Evolutionary conservation across 495 filamentous ascomycete species (phyloP), one percentile per base, ranked within the genome.

Genomic region (Gamarada debralockiae): DNA sequence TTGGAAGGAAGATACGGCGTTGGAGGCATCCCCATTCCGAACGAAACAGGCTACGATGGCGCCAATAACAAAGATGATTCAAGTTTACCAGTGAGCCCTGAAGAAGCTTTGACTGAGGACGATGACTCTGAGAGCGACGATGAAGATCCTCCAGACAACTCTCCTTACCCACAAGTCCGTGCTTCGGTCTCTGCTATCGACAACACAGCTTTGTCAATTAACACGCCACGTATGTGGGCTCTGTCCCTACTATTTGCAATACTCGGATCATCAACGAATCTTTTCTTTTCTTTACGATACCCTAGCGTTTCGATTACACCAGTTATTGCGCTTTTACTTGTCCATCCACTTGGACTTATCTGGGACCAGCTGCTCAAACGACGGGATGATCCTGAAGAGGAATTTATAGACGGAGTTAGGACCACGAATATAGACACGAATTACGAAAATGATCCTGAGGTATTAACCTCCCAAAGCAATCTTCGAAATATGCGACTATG

Each of bases 161-260:
- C 82, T 2, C 79, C 79, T 24, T 83, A 90, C 66, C 62, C 85
- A 8, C 82, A 87, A 72, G 89, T 92, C 3, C 79, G 89, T 48
- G 89, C 89, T 22, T 87, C 85, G 0, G 88, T 92, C 8, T 73
- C 83, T 7, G 80, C 87, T 3, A 82, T 75, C 13, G 89, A 93
- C 64, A 80, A 93, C 61, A 78, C 74, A 18, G 71, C 76, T 14
- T 71, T 90, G 14, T 92, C 88, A 4, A 89, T 92, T 47, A 92
- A 88, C 66, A 93, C 90, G 2, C 82, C 89, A 15, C 86, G 89
- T 31, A 95, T 93, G 89, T 93, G 89, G 90, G 65, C 76, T 1
- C 62, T 93, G 15, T 89, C 88, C 18, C 73, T 87, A 6, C 60
- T 93, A 12, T 95, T 92, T 63, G 83, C 89, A 8, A 69, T 93